Percentiles rank a stretch among this genome's conserved stretches.
These are phyloP conservation scores for Tuber aestivum DNA, from an alignment of 495 filamentous ascomycete species.

Conservation along the genomic window DNA sequence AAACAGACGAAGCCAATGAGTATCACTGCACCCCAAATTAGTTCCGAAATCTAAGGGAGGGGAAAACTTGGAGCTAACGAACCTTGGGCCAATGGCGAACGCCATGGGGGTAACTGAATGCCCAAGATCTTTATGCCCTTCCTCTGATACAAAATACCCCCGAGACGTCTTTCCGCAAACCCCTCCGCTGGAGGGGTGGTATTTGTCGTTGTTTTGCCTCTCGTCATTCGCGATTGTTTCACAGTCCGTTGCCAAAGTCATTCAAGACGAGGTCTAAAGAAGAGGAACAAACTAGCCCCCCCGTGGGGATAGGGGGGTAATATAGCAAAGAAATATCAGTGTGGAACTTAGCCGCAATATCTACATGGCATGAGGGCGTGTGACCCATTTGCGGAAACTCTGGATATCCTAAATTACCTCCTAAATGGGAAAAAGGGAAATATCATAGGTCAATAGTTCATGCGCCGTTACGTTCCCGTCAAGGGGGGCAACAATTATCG, in stretches of 20 bases:
- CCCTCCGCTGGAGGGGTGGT: background rate
- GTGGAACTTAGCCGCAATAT: background rate
- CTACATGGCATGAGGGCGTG: conserved; percentile 13
- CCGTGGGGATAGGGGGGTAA: background rate
- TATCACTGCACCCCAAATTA: conserved; percentile 41
- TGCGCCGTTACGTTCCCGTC: background rate
- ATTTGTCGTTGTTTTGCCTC: background rate
- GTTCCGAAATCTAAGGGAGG: background rate
- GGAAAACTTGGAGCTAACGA: background rate
- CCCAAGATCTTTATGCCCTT: conserved; percentile 30
- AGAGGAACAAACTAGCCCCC: background rate
- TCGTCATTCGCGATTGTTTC: background rate
- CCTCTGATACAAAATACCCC: conserved; percentile 5
- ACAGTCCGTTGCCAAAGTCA: background rate
- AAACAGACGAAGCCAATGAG: conserved; percentile 83
- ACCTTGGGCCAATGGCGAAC: conserved; percentile 40
- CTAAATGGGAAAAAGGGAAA: background rate
- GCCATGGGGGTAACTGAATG: conserved; percentile 35
- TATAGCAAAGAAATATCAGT: background rate
- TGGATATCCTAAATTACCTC: background rate
- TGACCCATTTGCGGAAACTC: conserved; percentile 26
- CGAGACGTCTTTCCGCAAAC: background rate
- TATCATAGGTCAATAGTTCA: background rate
- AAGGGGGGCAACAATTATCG: background rate
- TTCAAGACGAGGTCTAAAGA: background rate